Evolutionary conservation across 805 yeast genomes (phyloP), one percentile per base, ranked within the genome.

Genomic region (Cyberlindnera americana): DNA sequence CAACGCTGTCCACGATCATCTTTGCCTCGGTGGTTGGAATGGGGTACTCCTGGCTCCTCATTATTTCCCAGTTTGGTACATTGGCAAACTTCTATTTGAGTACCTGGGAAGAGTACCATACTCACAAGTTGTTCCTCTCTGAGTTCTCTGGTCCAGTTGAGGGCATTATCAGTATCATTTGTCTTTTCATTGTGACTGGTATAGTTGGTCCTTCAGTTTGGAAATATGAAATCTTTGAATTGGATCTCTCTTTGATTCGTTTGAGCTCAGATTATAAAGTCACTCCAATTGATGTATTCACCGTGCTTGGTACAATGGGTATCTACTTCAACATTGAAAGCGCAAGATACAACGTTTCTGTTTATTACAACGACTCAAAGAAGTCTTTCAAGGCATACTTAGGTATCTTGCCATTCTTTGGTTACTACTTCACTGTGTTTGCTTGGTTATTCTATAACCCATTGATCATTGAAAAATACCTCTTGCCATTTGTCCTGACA

Each of bases 91-190:
- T 90, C 60, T 90, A 89, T 59, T 59, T 86, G 35, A 81, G 95
- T 27, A 90, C 97, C 1, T 90, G 97, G 97, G 98, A 90, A 64
- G 96, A 89, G 59, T 90, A 77, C 60, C 91, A 89, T 58, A 90
- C 97, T 1, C 95, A 88, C 53, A 80, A 78, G 33, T 67, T 90
- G 36, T 90, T 72, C 60, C 67, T 90, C 38, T 78, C 91, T 25
- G 80, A 73, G 46, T 79, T 87, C 53, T 83, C 95, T 12, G 98
- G 98, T 0, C 98, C 98, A 0, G 97, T 91, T 4, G 98, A 90
- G 62, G 98, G 98, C 3, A 85, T 90, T 21, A 57, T 88, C 48
- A 69, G 82, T 64, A 67, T 87, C 37, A 61, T 75, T 17, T 59
- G 53, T 0, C 63, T 81, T 14, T 87, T 76, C 54, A 40, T 76